Conservation (phyloP, 345 rosid genomes). For the Eucalyptus regnans region DNA sequence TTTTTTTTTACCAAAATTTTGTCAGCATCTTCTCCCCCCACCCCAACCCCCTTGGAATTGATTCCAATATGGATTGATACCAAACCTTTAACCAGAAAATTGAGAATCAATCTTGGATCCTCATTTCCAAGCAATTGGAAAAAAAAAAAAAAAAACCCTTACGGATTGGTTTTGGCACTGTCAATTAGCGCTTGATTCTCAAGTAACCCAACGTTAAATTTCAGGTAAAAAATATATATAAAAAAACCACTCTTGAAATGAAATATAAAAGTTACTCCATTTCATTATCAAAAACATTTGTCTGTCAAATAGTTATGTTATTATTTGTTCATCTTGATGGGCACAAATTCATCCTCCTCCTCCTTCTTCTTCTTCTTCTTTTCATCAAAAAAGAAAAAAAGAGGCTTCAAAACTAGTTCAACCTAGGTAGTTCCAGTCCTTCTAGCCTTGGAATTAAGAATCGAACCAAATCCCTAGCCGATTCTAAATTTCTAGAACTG, state of each 20-base stretch:
- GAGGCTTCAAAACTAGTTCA: not conserved
- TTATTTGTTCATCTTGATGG: not conserved
- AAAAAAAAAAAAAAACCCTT: no score
- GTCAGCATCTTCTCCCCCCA: no score
- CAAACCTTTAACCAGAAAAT: not conserved
- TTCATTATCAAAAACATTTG: no score
- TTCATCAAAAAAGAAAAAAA: no score
- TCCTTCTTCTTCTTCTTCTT: no score
- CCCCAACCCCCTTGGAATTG: no score
- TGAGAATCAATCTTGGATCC: not conserved
- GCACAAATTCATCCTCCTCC: not conserved
- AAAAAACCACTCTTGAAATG: not conserved
- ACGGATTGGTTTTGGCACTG: no score
- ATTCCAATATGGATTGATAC: not conserved
- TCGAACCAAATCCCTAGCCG: accelerated
- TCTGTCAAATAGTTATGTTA: not conserved
- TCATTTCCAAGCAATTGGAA: not conserved
- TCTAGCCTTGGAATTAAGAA: not conserved
- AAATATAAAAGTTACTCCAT: not conserved
- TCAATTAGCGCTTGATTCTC: not conserved
- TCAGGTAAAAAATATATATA: not conserved
- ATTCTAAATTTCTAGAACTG: not conserved
- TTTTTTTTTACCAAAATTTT: not conserved
- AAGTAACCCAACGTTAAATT: no score
- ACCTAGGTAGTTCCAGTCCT: not conserved